Evolutionary conservation across 495 filamentous ascomycete species (phyloP).

Genomic region (Aspergillus bertholletiae): DNA sequence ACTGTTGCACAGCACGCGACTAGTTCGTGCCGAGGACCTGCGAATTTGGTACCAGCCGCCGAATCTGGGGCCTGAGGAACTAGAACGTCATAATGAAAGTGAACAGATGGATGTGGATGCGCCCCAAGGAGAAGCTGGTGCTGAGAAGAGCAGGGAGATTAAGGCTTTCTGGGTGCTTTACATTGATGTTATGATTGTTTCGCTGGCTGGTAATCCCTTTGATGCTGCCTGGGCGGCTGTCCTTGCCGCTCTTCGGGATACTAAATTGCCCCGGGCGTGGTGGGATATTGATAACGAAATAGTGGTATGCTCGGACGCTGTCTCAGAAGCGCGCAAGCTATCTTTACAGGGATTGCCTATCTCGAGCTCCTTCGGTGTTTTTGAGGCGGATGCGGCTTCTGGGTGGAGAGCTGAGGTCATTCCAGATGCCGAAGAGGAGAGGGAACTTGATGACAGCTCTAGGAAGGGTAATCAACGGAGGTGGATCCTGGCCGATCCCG

Average conservation of each 20-base stretch:
- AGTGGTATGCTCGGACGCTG: constrained; percentile 66
- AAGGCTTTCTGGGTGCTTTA: constrained; percentile 93
- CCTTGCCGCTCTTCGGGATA: constrained; percentile 76
- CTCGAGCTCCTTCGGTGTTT: constrained; percentile 69
- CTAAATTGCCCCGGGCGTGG: constrained; percentile 71
- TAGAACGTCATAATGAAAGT: constrained; percentile 36
- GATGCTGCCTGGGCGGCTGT: constrained; percentile 86
- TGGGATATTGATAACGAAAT: constrained; percentile 82
- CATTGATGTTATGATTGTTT: constrained; percentile 86
- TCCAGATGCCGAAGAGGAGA: constrained; percentile 41
- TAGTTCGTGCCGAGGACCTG: constrained; percentile 62
- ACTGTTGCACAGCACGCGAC: constrained; percentile 62
- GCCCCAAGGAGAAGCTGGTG: constrained; percentile 9
- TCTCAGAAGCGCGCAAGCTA: constrained; percentile 46
- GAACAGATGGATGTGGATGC: constrained; percentile 44
- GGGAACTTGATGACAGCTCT: constrained; percentile 27
- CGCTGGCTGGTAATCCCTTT: constrained; percentile 85
- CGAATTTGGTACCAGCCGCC: constrained; percentile 64
- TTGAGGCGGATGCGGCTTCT: constrained; percentile 57
- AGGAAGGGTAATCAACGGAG: constrained; percentile 43
- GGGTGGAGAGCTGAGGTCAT: constrained; percentile 37
- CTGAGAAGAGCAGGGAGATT: constrained; percentile 42
- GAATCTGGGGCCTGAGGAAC: constrained; percentile 29
- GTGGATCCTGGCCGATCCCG: constrained; percentile 84
- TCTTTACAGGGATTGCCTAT: constrained; percentile 60